Conservation (phyloP, 23 red algal genomes). For the Agarophyton chilense region DNA sequence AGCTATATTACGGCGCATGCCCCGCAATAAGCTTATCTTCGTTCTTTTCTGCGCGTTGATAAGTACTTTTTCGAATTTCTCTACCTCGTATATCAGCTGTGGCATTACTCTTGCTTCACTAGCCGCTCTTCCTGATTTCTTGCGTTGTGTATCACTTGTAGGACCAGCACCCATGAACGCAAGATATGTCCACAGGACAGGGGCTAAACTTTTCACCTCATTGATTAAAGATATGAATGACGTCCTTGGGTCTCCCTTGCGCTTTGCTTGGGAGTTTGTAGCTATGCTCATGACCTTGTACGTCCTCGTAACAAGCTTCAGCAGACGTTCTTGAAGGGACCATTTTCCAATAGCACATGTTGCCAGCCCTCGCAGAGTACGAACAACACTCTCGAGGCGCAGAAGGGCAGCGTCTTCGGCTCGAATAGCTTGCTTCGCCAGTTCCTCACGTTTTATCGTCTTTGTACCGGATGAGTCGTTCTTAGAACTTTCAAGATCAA, state of each 20-base stretch:
- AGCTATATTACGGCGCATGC: conserved; percentile 63
- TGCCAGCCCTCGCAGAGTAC: conserved; percentile 49
- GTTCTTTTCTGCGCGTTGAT: conserved; percentile 67
- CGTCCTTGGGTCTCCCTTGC: conserved; percentile 59
- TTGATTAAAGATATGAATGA: conserved; percentile 60
- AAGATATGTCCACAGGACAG: conserved; percentile 50
- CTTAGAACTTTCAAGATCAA: background rate
- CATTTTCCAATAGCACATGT: conserved; percentile 64
- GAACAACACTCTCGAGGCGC: conserved; percentile 32
- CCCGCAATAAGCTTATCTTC: conserved; percentile 56
- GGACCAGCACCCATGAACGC: conserved; percentile 44
- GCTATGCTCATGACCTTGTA: conserved; percentile 44
- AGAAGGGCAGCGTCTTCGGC: conserved; percentile 61
- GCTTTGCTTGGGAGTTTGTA: conserved; percentile 46
- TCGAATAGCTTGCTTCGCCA: conserved; percentile 57
- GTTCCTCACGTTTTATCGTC: conserved; percentile 21
- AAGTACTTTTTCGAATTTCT: conserved; percentile 66
- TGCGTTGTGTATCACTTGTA: background rate
- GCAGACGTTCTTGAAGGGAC: conserved; percentile 58
- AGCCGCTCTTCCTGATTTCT: conserved; percentile 34
- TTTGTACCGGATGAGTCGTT: background rate
- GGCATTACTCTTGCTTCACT: conserved; percentile 65
- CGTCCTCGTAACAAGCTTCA: conserved; percentile 19
- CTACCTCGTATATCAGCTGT: conserved; percentile 65
- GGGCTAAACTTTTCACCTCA: conserved; percentile 49